Conservation (phyloP, 2,329 filamentous ascomycete genomes). For the Fusarium phyllophilum region DNA sequence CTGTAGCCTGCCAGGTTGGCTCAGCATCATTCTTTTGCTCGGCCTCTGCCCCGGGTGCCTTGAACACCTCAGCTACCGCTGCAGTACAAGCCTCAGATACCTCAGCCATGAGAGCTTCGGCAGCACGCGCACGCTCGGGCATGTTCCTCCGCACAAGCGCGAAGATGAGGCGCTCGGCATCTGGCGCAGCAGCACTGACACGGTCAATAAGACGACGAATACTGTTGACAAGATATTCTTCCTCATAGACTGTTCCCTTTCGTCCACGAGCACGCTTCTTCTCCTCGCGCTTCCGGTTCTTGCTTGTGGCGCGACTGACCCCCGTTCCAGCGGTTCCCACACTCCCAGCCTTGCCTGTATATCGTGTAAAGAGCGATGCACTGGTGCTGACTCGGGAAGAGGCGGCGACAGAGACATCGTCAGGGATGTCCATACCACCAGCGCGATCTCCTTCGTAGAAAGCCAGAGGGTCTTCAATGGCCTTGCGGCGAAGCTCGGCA, state of each 20-base stretch:
- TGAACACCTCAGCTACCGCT: slow-evolving; percentile 77
- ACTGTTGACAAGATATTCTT: slow-evolving; percentile 94
- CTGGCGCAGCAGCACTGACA: slow-evolving; percentile 76
- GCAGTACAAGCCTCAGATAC: slow-evolving; percentile 75
- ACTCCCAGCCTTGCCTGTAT: slow-evolving; percentile 76
- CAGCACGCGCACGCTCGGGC: slow-evolving; percentile 84
- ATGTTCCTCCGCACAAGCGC: slow-evolving; percentile 83
- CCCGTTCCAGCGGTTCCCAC: slow-evolving; percentile 76
- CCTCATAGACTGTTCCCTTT: slow-evolving; percentile 97
- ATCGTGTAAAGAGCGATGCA: slow-evolving; percentile 91
- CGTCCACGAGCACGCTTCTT: slow-evolving; percentile 93
- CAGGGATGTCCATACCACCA: slow-evolving; percentile 77
- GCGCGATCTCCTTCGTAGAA: slow-evolving; percentile 85
- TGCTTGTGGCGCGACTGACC: slow-evolving; percentile 81
- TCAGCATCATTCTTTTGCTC: slow-evolving; percentile 35
- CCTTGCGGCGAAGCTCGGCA: slow-evolving; percentile 81
- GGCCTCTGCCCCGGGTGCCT: slow-evolving; percentile 14
- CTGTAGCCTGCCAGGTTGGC: slow-evolving; percentile 52
- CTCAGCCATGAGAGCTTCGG: slow-evolving; percentile 78
- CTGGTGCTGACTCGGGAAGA: slow-evolving; percentile 81
- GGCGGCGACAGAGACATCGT: slow-evolving; percentile 91
- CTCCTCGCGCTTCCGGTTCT: slow-evolving; percentile 90
- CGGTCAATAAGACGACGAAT: slow-evolving; percentile 85
- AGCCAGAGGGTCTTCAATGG: slow-evolving; percentile 83
- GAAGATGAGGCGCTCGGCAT: slow-evolving; percentile 79